Evolutionary conservation across 177 flowering plant genomes (phyloP).

Genomic region (Tripterygium wilfordii): DNA sequence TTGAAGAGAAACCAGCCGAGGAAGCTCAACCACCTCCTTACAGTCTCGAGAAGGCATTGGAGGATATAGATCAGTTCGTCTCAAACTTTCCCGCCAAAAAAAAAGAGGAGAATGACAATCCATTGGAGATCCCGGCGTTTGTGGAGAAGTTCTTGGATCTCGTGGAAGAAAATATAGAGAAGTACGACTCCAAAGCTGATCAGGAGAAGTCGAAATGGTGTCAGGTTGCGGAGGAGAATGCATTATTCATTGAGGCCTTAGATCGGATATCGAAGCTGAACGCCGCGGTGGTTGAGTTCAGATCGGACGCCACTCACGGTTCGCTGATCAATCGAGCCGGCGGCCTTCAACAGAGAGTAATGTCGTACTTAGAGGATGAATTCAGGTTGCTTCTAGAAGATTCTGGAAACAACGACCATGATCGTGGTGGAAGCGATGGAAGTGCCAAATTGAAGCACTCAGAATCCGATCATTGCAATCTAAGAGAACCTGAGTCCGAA

Average conservation of each 20-base stretch:
- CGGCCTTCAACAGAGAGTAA: slow-evolving; percentile 29
- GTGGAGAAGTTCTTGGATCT: slow-evolving; percentile 15
- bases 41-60: no score
- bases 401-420: slow-evolving; percentile 1
- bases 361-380: slow-evolving; percentile 66
- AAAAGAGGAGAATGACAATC: slow-evolving; percentile 1
- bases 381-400: slow-evolving; percentile 56
- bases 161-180: slow-evolving; percentile 14
- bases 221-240: slow-evolving; percentile 8
- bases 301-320: not conserved
- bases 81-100: not conserved
- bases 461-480: slow-evolving; percentile 5
- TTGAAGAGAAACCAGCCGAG: no score
- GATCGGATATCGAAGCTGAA: slow-evolving; percentile 18
- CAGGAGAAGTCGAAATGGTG: slow-evolving; percentile 13
- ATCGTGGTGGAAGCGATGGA: not conserved
- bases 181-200: slow-evolving; percentile 13
- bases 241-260: slow-evolving; percentile 12
- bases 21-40: no score
- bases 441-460: slow-evolving; percentile 4
- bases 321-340: slow-evolving; percentile 17
- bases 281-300: not conserved
- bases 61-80: slow-evolving; percentile 14
- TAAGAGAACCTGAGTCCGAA: slow-evolving; percentile 15
- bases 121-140: slow-evolving; percentile 14